Base-by-base conservation (phyloP, 1,139 yeast genomes). In the Protomyces macrosporus region DNA sequence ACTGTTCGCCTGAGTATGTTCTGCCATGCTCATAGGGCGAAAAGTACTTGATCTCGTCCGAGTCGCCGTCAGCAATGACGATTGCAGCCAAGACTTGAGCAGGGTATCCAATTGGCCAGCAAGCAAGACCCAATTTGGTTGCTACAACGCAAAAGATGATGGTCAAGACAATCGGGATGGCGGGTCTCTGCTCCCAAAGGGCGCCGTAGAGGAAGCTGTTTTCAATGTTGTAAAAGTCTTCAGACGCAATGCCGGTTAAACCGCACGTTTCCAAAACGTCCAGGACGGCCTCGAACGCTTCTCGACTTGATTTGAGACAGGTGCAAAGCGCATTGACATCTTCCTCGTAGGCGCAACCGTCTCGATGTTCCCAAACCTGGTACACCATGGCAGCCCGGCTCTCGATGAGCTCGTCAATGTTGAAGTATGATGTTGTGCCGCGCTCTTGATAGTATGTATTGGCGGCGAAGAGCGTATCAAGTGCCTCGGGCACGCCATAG, bases 81-180 rank as follows among this genome's bases (percentile, higher is more conserved):
- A 56, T 14, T 23, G 55, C 45, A 10, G 60, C 60, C 9, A 56
- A 54, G 9, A 56, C 60, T 30, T 56, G 60, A 16, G 54, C 60
- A 14, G 60, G 60, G 33, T 45, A 56, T 2, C 60, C 54, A 5
- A 56, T 32, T n/a, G 60, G 54, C 16, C 35, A 42, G 40, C 60
- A 45, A 16, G 23, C 14, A 5, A 48, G 50, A 6, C 50, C 60
- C 6, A 56, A 45, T 23, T 53, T 53, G 16, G 54, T 37, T 7
- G 45, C 35, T 12, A 56, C 3, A 6, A 55, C 60, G 16, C 48
- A 53, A n/a, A 56, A 56, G 36, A 56, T 50, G 36, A 53, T 54
- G 7, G 45, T 54, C 54, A 56, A 45, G 6, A 53, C 50, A n/a
- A 56, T 56, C 39, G 60, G 60, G 33, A 56, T 48, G n/a, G 60